phyloP scores from a whole-genome alignment of 2,329 filamentous ascomycete genomes.

The Fusarium xylarioides region DNA sequence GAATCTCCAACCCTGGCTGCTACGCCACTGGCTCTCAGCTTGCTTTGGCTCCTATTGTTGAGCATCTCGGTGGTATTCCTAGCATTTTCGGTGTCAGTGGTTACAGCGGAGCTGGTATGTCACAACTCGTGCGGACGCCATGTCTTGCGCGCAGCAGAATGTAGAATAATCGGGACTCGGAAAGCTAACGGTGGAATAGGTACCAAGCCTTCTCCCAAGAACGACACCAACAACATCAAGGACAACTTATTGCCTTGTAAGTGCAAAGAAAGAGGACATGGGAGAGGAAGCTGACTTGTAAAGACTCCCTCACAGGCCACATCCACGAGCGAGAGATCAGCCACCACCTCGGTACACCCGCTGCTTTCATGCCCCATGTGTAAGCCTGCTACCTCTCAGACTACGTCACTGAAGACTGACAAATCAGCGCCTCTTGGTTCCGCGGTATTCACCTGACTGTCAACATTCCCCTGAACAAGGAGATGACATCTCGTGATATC shows the following conservation, averaged over 20 bases:
- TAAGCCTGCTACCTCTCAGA: not conserved
- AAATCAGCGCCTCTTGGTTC: constrained; percentile 80
- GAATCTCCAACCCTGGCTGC: constrained; percentile 93
- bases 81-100: constrained; percentile 91
- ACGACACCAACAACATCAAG: constrained; percentile 82
- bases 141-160: not conserved
- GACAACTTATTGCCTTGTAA: constrained; percentile 85
- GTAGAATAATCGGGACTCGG: not conserved
- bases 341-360: constrained; percentile 74
- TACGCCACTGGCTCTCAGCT: constrained; percentile 95
- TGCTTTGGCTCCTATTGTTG: constrained; percentile 83
- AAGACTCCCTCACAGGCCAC: constrained; percentile 73
- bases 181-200: constrained; percentile 79
- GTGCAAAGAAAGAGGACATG: constrained; percentile 47
- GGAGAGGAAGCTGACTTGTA: not conserved
- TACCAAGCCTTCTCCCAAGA: constrained; percentile 87
- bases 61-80: constrained; percentile 78
- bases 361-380: constrained; percentile 93
- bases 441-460: constrained; percentile 94
- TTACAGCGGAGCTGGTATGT: constrained; percentile 81
- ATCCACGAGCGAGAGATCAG: constrained; percentile 95
- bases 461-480: constrained; percentile 84
- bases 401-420: not conserved
- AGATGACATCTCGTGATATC: constrained; percentile 91
- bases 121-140: not conserved